Conservation (phyloP, 2,329 filamentous ascomycete species). For the Penicillium fuscoglaucum region DNA sequence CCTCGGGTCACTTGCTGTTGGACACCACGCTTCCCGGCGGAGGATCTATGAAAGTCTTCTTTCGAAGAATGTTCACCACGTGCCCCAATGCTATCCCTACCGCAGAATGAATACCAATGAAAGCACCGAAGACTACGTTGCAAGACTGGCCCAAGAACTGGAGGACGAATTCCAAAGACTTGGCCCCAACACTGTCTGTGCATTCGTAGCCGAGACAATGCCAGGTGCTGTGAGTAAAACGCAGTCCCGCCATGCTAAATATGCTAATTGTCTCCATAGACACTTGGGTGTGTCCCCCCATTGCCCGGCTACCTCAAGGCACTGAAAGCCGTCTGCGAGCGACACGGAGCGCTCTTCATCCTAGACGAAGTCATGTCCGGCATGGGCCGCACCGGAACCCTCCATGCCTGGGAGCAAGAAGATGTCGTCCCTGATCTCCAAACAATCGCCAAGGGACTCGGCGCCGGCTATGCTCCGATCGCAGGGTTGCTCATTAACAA, state of each 20-base stretch:
- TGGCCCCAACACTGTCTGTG: constrained; percentile 65
- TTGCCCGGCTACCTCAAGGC: constrained; percentile 57
- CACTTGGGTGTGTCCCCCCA: constrained; percentile 54
- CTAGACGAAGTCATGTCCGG: constrained; percentile 56
- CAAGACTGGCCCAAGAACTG: constrained; percentile 60
- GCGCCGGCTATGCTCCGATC: constrained; percentile 55
- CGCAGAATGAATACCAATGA: constrained; percentile 54
- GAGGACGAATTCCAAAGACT: constrained; percentile 63
- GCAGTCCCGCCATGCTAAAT: accelerated
- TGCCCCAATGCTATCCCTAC: constrained; percentile 66
- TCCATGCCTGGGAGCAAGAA: constrained; percentile 59
- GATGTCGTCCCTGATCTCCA: constrained; percentile 57
- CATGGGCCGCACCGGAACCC: constrained; percentile 54
- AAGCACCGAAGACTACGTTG: constrained; percentile 57
- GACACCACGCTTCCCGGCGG: constrained; percentile 61
- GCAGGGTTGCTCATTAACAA: constrained; percentile 53
- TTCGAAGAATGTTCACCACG: constrained; percentile 54
- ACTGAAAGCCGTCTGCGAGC: constrained; percentile 55
- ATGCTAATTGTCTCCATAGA: constrained; percentile 18
- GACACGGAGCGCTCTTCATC: constrained; percentile 55
- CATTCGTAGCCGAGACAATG: constrained; percentile 62
- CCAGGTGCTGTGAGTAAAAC: constrained; percentile 44
- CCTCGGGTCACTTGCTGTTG: constrained; percentile 65
- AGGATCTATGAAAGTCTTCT: constrained; percentile 61
- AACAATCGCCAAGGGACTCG: constrained; percentile 59